Evolutionary conservation across 257 asterid species (phyloP), one percentile per base, ranked within the genome.

Genomic region (Salvia splendens): DNA sequence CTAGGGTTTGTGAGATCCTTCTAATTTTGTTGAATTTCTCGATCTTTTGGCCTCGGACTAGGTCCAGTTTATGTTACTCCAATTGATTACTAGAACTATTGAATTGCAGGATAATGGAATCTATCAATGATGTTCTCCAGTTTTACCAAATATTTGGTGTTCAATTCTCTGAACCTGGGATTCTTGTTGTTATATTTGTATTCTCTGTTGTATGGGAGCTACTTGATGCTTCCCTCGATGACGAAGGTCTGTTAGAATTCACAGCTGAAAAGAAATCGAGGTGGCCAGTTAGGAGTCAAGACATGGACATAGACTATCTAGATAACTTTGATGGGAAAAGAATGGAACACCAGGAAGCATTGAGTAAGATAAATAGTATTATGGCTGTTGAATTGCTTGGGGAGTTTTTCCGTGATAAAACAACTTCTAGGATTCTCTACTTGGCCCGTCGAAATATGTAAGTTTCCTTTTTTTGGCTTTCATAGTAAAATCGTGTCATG

Each of bases 181-280:
- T 81, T 69, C 76, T 87, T 51, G 64, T 94, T 61, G 98, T 84
- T 68, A 87, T 73, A 65, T 87, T 82, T 72, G 65, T 94, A 72
- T 80, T 94, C 66, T 71, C 95, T 36, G 81, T 79, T 72, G 95
- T 85, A 61, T 94, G 99, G 99, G 80, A 71, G 79, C 82, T 94
- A 68, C 84, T 94, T 65, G 98, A 94, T 85, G 93, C 99, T 38
- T 87, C 96, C 9, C 96, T 94, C 71, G 98, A 88, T 38, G 99
- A 94, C 61, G 96, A 94, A 61, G 86, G 89, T 56, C 72, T 94
- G 74, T 75, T 91, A 74, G 96, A 91, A 71, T 82, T 81, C 68
- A 81, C 96, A 63, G 69, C 79, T 41, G 96, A 87, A 72, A 94
- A 87, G 82, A 83, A 83, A 76, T 87, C 96, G n/a, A 79, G 89